Evolutionary conservation across 2,329 filamentous ascomycete genomes (phyloP), one percentile per base, ranked within the genome.

Genomic region (Aphanocladium album): DNA sequence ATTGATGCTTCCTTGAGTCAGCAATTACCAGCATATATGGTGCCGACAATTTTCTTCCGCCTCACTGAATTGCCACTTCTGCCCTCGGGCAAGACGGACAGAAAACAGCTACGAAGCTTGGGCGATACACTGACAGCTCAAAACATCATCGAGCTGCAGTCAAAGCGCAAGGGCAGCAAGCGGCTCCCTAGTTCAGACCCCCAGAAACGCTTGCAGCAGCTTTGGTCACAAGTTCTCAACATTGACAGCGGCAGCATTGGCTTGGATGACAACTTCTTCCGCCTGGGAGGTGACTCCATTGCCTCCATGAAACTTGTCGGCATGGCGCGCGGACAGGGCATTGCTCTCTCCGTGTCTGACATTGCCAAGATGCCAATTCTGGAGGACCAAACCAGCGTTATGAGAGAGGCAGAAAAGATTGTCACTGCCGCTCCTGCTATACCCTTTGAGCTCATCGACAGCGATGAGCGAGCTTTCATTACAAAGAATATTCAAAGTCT

Each of bases 241-340:
- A 23, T 56, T 5, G 27, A 55, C 2, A 30, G 56, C 9, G 46
- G 37, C 16, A 39, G 33, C 12, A 74, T 79, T 21, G 71, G 73
- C 6, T 60, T 69, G 2, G 71, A 77, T 6, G 72, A 77, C 62
- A 77, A 76, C 64, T 80, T 80, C 66, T 79, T 80, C 70, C 71
- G 70, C 0, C 69, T 79, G 0, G 78, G 78, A 7, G 78, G 78
- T 21, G 77, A 79, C 62, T 79, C 77, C 0, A 71, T 79, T 2
- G 60, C 71, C 3, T 77, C 77, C 1, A 82, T 81, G 75, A 76
- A 73, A 53, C 46, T 49, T 46, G 62, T 59, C 3, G 35, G 59
- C 17, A 54, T 70, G 30, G 72, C 74, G 5, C 67, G 76, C 46
- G 67, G 43, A 11, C 67, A 73, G n/a, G 73, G 71, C 1, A 62